phyloP scores from a whole-genome alignment of 208 protist species.

The Crithidia brevicula region DNA sequence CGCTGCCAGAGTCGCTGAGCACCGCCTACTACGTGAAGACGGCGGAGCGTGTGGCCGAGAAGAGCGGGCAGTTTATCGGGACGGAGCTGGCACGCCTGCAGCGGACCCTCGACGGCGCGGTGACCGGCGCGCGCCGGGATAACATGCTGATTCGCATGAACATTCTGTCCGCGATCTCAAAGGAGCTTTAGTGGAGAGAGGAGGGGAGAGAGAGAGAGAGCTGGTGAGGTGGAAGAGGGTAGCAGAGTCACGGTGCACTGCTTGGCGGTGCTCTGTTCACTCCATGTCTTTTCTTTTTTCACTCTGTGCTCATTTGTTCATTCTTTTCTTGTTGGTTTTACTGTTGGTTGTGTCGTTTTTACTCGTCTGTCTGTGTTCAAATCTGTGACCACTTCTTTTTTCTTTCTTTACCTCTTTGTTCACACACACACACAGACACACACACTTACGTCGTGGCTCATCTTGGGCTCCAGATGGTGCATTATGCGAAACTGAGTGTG shows the following conservation, averaged over 20 bases:
- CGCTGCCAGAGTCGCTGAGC: neutral
- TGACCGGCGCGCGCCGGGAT: constrained; percentile 41
- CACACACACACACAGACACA: constrained; percentile 6
- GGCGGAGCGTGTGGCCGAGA: constrained; percentile 34
- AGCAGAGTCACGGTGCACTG: too few relatives aligned
- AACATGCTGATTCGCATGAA: constrained; percentile 51
- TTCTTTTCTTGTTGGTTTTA: too few relatives aligned
- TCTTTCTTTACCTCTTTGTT: neutral
- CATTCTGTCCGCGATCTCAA: constrained; percentile 50
- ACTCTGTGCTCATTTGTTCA: too few relatives aligned
- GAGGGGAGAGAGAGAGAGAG: neutral
- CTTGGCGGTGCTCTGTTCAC: too few relatives aligned
- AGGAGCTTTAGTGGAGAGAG: constrained; percentile 23
- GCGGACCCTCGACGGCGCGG: constrained; percentile 27
- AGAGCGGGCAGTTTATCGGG: constrained; percentile 38
- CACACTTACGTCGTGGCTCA: neutral
- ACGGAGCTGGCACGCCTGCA: constrained; percentile 52
- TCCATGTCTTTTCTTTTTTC: too few relatives aligned
- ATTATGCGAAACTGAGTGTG: too few relatives aligned
- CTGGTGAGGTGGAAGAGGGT: neutral
- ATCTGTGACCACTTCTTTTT: neutral
- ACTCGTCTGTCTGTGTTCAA: too few relatives aligned
- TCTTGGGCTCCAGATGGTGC: too few relatives aligned
- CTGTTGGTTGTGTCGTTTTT: too few relatives aligned
- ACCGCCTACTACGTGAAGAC: constrained; percentile 49